phyloP scores from a whole-genome alignment of 163 green algal genomes.

The Prototheca wickerhamii region DNA sequence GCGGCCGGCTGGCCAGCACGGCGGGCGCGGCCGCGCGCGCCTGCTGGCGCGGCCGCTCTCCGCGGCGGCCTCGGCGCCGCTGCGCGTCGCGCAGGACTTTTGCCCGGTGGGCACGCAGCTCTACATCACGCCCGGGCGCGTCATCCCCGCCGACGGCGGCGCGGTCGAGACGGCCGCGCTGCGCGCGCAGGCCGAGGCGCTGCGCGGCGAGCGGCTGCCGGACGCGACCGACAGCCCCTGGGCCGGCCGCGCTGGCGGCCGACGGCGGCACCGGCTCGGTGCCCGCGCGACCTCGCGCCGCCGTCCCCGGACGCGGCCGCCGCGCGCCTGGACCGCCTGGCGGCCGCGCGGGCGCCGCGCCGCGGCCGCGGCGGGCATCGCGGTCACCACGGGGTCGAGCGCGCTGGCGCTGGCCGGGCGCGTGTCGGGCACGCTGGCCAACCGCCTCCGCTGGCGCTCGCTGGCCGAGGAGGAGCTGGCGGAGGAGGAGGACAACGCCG shows the following conservation, averaged over 20 bases:
- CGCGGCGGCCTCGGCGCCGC: slow-evolving; percentile 6
- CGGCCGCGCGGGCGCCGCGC: not conserved
- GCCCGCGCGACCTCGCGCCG: not conserved
- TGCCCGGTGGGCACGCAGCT: slow-evolving; percentile 10
- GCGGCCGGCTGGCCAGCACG: slow-evolving; percentile 2
- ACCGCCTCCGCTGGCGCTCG: not conserved
- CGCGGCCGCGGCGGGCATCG: not conserved
- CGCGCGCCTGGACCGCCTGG: not conserved
- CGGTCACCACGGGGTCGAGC: not conserved
- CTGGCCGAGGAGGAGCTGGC: slow-evolving; percentile 7
- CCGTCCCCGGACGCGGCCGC: not conserved
- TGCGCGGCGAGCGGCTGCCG: too few relatives aligned
- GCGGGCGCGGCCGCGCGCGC: slow-evolving; percentile 6
- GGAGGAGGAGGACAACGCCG: slow-evolving; percentile 18
- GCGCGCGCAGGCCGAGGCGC: too few relatives aligned
- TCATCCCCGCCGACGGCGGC: not conserved
- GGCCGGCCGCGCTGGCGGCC: too few relatives aligned
- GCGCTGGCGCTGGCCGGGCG: not conserved
- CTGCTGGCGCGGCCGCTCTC: slow-evolving; percentile 9
- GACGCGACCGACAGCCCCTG: too few relatives aligned
- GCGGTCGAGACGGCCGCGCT: not conserved
- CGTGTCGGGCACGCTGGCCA: not conserved
- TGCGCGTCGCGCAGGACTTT: slow-evolving; percentile 10
- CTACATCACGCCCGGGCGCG: slow-evolving; percentile 4
- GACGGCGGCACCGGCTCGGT: not conserved